Evolutionary conservation across 768 basidiomycete genomes (phyloP).

Genomic region (Collybia sordida): DNA sequence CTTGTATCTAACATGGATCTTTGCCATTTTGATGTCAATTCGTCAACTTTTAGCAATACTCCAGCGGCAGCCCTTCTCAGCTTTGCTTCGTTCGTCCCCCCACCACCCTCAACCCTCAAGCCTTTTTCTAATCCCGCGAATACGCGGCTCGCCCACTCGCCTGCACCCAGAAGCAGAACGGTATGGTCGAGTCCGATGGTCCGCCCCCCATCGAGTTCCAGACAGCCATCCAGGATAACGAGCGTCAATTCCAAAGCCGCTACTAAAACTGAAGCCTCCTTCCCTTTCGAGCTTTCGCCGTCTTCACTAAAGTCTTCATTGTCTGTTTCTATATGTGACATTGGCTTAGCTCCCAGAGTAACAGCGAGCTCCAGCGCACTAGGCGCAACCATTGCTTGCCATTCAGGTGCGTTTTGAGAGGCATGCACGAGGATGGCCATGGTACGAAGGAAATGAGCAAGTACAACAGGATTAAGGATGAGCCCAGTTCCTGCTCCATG

Average conservation of each 20-base stretch:
- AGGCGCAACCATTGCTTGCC: slow-evolving; percentile 79
- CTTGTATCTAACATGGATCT: slow-evolving; percentile 55
- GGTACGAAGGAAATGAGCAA: slow-evolving; percentile 75
- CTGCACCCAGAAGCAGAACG: slow-evolving; percentile 61
- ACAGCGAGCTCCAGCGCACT: slow-evolving; percentile 83
- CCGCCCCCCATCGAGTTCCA: slow-evolving; percentile 77
- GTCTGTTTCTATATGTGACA: slow-evolving; percentile 42
- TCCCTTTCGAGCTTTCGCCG: slow-evolving; percentile 29
- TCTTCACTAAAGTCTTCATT: slow-evolving; percentile 33
- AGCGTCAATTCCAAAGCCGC: slow-evolving; percentile 78
- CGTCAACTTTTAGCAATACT: slow-evolving; percentile 78
- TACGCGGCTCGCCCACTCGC: slow-evolving; percentile 79
- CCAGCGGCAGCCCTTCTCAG: slow-evolving; percentile 74
- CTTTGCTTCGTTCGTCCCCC: slow-evolving; percentile 62
- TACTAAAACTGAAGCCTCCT: slow-evolving; percentile 74
- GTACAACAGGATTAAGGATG: slow-evolving; percentile 73
- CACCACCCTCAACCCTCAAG: slow-evolving; percentile 55
- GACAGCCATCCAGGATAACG: slow-evolving; percentile 69
- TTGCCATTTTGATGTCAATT: slow-evolving; percentile 66
- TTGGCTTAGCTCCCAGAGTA: slow-evolving; percentile 68
- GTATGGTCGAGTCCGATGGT: slow-evolving; percentile 77
- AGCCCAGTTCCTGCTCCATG: slow-evolving; percentile 78
- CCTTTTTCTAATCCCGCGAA: slow-evolving; percentile 69
- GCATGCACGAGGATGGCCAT: slow-evolving; percentile 82
- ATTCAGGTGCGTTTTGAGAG: slow-evolving; percentile 75